phyloP scores from a whole-genome alignment of 2,329 filamentous ascomycete genomes.

The Fonsecaea pugnacius region DNA sequence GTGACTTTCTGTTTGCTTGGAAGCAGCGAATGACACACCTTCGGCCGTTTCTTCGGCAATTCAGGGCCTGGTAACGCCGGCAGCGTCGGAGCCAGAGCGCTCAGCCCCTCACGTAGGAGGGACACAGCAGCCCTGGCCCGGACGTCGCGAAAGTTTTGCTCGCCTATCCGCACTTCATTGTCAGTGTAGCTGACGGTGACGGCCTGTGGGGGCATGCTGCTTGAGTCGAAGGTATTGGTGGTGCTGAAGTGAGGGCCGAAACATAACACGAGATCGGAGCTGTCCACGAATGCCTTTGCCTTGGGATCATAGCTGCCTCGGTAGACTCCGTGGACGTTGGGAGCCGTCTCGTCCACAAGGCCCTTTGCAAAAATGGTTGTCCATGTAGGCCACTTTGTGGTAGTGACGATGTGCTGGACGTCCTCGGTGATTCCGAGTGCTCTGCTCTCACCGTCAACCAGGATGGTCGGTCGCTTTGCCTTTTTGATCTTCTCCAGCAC shows the following conservation, averaged over 20 bases:
- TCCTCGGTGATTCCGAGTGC: conserved; percentile 47
- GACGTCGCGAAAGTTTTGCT: conserved; percentile 40
- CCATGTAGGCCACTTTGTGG: conserved; percentile 55
- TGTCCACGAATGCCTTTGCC: conserved; percentile 45
- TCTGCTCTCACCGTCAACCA: conserved; percentile 57
- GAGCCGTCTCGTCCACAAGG: conserved; percentile 52
- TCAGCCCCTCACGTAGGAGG: neutral
- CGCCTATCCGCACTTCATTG: conserved; percentile 41
- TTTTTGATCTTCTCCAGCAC: conserved; percentile 47
- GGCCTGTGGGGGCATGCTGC: conserved; percentile 44
- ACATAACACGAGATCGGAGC: conserved; percentile 51
- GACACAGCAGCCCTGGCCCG: conserved; percentile 9
- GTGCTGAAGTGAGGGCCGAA: conserved; percentile 54
- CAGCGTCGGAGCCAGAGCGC: neutral
- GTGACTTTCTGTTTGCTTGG: neutral
- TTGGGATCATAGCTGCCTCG: conserved; percentile 45
- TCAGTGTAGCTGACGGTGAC: conserved; percentile 44
- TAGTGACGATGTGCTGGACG: conserved; percentile 48
- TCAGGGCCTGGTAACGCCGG: neutral
- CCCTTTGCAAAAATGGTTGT: conserved; percentile 55
- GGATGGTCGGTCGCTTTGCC: conserved; percentile 54
- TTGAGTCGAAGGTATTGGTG: conserved; percentile 51
- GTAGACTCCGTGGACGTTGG: conserved; percentile 57
- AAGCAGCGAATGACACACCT: neutral
- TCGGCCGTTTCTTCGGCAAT: neutral